Percentiles rank a stretch among this genome's conserved stretches.
phyloP scores from a whole-genome alignment of 1,284 basidiomycete genomes.

The Vanrija sp. region DNA sequence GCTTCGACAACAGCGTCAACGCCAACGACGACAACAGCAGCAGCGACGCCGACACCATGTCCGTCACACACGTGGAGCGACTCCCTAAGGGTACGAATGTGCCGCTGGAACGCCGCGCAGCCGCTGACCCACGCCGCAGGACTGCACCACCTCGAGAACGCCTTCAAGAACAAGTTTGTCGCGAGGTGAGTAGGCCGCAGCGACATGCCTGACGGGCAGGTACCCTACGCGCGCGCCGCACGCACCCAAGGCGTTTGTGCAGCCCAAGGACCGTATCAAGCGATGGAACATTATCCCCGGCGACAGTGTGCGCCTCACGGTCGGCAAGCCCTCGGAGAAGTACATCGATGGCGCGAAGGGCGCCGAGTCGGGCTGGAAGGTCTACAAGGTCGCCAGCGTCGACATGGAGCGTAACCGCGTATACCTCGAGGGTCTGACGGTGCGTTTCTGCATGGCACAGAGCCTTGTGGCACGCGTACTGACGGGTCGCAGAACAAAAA shows the following conservation, averaged over 20 bases:
- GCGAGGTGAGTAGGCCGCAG: slow-evolving; percentile 9
- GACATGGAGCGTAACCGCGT: slow-evolving; percentile 42
- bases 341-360: slow-evolving; percentile 31
- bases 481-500: slow-evolving; percentile 29
- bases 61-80: slow-evolving; percentile 3
- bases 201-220: slow-evolving; percentile 6
- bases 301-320: slow-evolving; percentile 42
- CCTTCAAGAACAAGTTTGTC: slow-evolving; percentile 20
- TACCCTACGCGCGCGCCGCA: slow-evolving; percentile 34
- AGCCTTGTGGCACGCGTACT: not conserved
- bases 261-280: slow-evolving; percentile 32
- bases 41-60: not conserved
- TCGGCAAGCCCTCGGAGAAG: slow-evolving; percentile 40
- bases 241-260: slow-evolving; percentile 29
- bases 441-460: slow-evolving; percentile 17
- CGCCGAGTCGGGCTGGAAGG: slow-evolving; percentile 31
- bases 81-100: slow-evolving; percentile 19
- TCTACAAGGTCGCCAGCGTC: slow-evolving; percentile 37
- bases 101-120: not conserved
- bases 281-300: slow-evolving; percentile 46
- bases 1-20: too few relatives aligned
- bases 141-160: slow-evolving; percentile 32
- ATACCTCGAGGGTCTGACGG: slow-evolving; percentile 37
- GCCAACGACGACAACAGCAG: too few relatives aligned
- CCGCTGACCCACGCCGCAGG: slow-evolving; percentile 14